These are phyloP conservation scores for Botrytis fabae DNA, from an alignment of 2,329 filamentous ascomycete species.

Conservation along the genomic window DNA sequence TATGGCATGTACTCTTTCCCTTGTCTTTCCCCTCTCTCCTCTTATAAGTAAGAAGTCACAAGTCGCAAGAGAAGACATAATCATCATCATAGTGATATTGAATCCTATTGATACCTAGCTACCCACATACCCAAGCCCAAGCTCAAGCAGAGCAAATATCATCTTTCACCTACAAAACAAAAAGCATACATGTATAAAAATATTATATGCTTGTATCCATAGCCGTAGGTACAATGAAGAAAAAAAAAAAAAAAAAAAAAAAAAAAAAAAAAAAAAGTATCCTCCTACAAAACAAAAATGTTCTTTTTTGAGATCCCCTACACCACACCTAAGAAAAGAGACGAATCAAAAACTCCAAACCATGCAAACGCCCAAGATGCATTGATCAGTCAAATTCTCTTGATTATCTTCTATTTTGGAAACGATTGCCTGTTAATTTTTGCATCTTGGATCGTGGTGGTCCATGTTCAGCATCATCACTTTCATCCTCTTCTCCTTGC, in stretches of 20 bases:
- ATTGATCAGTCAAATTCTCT: constrained; percentile 3
- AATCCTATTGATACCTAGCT: not conserved
- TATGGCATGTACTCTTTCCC: too few relatives aligned
- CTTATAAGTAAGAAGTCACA: too few relatives aligned
- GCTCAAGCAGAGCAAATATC: not conserved
- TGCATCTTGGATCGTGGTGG: constrained; percentile 38
- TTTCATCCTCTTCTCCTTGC: constrained; percentile 45
- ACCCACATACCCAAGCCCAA: not conserved
- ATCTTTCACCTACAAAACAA: not conserved
- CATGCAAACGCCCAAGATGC: constrained; percentile 33
- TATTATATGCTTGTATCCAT: not conserved
- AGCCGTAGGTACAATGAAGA: not conserved
- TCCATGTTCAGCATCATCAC: constrained; percentile 43
- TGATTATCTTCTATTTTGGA: constrained; percentile 28
- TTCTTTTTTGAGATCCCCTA: constrained; percentile 7
- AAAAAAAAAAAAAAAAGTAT: not conserved
- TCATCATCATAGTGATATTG: not conserved
- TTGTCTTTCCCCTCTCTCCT: too few relatives aligned
- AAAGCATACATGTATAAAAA: not conserved
- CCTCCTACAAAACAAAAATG: not conserved
- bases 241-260: not conserved
- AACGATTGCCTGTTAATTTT: constrained; percentile 27
- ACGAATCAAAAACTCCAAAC: constrained; percentile 30
- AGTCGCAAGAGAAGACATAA: too few relatives aligned
- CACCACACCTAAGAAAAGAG: not conserved